Conservation (phyloP, 306 rosid genomes). For the Cercis canadensis region DNA sequence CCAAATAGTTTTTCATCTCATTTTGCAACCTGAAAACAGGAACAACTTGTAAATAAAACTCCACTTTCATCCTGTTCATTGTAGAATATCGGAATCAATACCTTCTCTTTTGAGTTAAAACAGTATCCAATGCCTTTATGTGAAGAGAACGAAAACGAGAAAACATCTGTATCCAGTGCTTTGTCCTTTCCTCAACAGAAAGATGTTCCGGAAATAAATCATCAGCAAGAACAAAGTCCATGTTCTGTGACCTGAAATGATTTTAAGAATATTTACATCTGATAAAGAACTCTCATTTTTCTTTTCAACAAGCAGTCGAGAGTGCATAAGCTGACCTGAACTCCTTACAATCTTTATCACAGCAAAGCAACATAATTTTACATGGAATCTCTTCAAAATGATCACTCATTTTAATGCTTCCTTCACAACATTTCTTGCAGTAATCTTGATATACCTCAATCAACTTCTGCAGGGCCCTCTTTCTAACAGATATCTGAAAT, state of each 20-base stretch:
- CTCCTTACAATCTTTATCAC: constrained; percentile 85
- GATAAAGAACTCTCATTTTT: constrained; percentile 29
- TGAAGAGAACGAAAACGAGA: constrained; percentile 75
- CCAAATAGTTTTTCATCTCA: constrained; percentile 76
- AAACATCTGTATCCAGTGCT: constrained; percentile 88
- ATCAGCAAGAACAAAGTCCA: constrained; percentile 79
- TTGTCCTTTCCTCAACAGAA: constrained; percentile 71
- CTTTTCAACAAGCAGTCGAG: constrained; percentile 34
- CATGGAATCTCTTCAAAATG: constrained; percentile 85
- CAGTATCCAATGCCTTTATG: constrained; percentile 60
- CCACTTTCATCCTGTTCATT: constrained; percentile 22
- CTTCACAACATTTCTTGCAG: constrained; percentile 77
- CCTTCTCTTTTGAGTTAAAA: constrained; percentile 89
- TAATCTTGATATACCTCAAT: constrained; percentile 73
- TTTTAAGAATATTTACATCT: constrained; percentile 25
- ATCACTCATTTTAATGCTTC: constrained; percentile 55
- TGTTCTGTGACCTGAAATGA: constrained; percentile 68
- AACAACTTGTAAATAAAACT: constrained; percentile 36
- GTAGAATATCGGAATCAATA: constrained; percentile 38
- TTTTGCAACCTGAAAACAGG: constrained; percentile 73
- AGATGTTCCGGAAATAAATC: constrained; percentile 73
- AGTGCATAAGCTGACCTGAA: constrained; percentile 69
- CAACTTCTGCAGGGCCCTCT: constrained; percentile 76
- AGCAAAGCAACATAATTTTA: constrained; percentile 88
- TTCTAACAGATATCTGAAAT: constrained; percentile 77